These are phyloP conservation scores for Jimgerdemannia flammicorona DNA, from an alignment of 192 early-diverging fungal genomes.

Conservation along the genomic window DNA sequence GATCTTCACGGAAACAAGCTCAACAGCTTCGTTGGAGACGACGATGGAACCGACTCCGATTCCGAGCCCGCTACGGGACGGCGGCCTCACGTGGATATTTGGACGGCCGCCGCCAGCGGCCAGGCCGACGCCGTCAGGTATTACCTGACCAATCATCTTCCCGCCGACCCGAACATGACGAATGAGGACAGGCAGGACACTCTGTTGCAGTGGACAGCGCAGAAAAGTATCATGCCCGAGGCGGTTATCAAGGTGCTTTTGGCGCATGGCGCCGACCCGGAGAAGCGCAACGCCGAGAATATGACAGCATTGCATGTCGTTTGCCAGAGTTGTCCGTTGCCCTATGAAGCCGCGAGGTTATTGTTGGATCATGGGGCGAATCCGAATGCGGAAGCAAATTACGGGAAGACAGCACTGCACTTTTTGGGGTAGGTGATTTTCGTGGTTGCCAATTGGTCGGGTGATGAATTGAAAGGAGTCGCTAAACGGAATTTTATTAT, in stretches of 20 bases:
- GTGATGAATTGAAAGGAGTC: not conserved
- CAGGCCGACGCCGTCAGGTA: not conserved
- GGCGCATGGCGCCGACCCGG: not conserved
- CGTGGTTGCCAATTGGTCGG: not conserved
- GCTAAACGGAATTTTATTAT: not conserved
- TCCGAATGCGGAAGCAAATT: not conserved
- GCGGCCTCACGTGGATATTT: not conserved
- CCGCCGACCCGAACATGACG: not conserved
- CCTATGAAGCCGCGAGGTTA: not conserved
- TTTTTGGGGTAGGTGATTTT: not conserved
- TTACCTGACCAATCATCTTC: not conserved
- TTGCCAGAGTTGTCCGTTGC: not conserved
- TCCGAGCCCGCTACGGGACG: not conserved
- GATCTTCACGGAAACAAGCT: conserved; percentile 10
- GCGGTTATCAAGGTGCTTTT: not conserved
- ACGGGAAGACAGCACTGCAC: not conserved
- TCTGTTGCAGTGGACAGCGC: not conserved
- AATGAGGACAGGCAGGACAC: not conserved
- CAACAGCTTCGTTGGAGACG: not conserved
- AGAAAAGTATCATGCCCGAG: not conserved
- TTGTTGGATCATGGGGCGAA: not conserved
- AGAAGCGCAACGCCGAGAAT: not conserved
- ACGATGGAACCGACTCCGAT: not conserved
- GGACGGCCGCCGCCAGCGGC: not conserved
- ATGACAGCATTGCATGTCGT: not conserved